These are phyloP conservation scores for Leishmania braziliensis DNA, from an alignment of 208 protist species.

Conservation along the genomic window DNA sequence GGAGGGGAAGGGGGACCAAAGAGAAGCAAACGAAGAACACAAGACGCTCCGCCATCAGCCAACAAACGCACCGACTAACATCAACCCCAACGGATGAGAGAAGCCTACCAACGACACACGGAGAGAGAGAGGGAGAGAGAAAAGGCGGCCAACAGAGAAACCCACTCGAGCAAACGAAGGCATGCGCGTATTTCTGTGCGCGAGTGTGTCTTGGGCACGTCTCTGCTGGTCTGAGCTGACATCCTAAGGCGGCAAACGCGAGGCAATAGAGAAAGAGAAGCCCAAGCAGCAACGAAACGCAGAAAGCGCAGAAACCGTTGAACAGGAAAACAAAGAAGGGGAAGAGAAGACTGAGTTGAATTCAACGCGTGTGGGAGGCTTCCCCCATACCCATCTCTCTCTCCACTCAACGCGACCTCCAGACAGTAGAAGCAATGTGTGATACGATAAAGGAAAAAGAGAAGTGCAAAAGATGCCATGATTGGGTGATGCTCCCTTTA, in stretches of 20 bases:
- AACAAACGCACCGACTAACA: too few relatives aligned
- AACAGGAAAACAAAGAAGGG: neutral
- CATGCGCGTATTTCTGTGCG: neutral
- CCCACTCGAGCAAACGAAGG: neutral
- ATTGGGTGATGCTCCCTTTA: neutral
- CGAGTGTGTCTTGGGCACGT: neutral
- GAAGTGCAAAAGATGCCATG: neutral
- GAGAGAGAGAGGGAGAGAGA: neutral
- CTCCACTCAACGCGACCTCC: neutral
- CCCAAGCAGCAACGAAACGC: neutral
- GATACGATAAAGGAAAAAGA: neutral
- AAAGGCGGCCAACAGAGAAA: neutral
- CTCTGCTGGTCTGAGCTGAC: neutral
- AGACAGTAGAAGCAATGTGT: neutral
- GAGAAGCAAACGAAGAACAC: too few relatives aligned
- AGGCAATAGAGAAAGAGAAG: neutral
- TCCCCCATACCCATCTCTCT: neutral
- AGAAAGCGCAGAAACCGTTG: neutral
- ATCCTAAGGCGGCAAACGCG: neutral
- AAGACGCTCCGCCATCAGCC: too few relatives aligned
- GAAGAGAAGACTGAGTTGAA: neutral
- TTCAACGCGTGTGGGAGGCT: neutral
- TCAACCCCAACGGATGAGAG: too few relatives aligned
- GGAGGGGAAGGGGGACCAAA: neutral
- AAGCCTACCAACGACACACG: neutral